These are phyloP conservation scores for Hypoxylon sp. DNA, from an alignment of 2,329 filamentous ascomycete genomes.

Conservation along the genomic window DNA sequence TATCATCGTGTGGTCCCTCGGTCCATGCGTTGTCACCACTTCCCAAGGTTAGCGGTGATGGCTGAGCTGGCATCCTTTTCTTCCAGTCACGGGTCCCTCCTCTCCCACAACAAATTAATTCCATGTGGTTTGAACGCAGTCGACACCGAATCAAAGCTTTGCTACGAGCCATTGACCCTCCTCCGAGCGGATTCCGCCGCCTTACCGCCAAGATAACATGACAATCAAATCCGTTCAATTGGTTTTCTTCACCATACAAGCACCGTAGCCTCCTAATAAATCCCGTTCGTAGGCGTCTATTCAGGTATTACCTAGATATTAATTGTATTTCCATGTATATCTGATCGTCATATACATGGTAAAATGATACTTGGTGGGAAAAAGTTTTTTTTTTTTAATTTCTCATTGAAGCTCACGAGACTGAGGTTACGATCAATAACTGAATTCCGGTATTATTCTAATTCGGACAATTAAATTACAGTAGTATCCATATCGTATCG, in stretches of 20 bases:
- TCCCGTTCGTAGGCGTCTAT: background rate
- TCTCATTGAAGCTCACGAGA: background rate
- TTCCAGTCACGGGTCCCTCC: slow-evolving; percentile 45
- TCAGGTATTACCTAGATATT: background rate
- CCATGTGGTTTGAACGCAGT: slow-evolving; percentile 30
- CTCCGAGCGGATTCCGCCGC: slow-evolving; percentile 23
- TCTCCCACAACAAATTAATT: slow-evolving; percentile 30
- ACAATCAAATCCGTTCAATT: slow-evolving; percentile 23
- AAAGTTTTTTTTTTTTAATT: background rate
- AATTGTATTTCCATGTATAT: background rate
- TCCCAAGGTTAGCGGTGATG: slow-evolving; percentile 30
- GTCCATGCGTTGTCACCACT: slow-evolving; percentile 43
- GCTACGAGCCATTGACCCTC: slow-evolving; percentile 27
- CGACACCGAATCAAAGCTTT: slow-evolving; percentile 28
- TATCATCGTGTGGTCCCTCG: slow-evolving; percentile 43
- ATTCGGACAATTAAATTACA: background rate
- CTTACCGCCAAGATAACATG: slow-evolving; percentile 33
- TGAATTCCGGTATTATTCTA: background rate
- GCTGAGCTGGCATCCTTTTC: slow-evolving; percentile 47
- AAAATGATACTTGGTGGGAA: background rate
- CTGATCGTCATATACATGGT: background rate
- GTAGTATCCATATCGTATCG: background rate
- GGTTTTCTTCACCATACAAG: slow-evolving; percentile 25
- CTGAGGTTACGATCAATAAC: background rate
- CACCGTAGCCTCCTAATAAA: slow-evolving; percentile 23